phyloP scores from a whole-genome alignment of 2,329 filamentous ascomycete genomes.

The Paraphaeosphaeria sporulosa region DNA sequence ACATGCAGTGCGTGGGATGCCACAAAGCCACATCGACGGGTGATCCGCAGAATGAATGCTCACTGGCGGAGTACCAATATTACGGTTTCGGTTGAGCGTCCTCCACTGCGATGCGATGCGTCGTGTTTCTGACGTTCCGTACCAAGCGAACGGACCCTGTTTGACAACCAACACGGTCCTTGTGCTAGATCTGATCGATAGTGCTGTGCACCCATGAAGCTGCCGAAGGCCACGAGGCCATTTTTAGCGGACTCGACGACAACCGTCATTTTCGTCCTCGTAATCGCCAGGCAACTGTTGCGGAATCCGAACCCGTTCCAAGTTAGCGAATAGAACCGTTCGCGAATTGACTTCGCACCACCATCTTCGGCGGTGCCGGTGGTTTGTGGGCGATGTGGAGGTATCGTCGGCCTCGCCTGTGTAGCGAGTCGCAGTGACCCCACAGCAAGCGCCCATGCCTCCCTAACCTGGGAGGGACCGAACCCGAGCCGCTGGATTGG shows the following conservation, averaged over 20 bases:
- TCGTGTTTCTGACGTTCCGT: constrained; percentile 24
- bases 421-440: constrained; percentile 29
- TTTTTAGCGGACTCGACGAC: constrained; percentile 6
- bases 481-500: constrained; percentile 19
- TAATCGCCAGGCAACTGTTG: constrained; percentile 1
- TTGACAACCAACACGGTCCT: constrained; percentile 20
- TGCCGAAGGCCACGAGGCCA: constrained; percentile 19
- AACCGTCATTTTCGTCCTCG: constrained; percentile 9
- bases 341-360: constrained; percentile 15
- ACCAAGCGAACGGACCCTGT: constrained; percentile 25
- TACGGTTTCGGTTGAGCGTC: constrained; percentile 30
- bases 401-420: constrained; percentile 37
- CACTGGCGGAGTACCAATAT: constrained; percentile 37
- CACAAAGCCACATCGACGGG: constrained; percentile 46
- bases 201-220: constrained; percentile 29
- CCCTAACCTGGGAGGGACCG: constrained; percentile 4
- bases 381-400: constrained; percentile 20
- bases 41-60: constrained; percentile 42
- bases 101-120: constrained; percentile 21
- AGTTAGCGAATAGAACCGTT: constrained; percentile 14
- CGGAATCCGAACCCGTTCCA: background rate
- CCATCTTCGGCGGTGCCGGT: constrained; percentile 33
- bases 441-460: constrained; percentile 20
- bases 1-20: constrained; percentile 3
- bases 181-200: constrained; percentile 30